A percentile compares a stretch with the other conserved stretches of the same genome.
Conservation (phyloP, 2,329 filamentous ascomycete genomes). For the Volutella citrinella region DNA sequence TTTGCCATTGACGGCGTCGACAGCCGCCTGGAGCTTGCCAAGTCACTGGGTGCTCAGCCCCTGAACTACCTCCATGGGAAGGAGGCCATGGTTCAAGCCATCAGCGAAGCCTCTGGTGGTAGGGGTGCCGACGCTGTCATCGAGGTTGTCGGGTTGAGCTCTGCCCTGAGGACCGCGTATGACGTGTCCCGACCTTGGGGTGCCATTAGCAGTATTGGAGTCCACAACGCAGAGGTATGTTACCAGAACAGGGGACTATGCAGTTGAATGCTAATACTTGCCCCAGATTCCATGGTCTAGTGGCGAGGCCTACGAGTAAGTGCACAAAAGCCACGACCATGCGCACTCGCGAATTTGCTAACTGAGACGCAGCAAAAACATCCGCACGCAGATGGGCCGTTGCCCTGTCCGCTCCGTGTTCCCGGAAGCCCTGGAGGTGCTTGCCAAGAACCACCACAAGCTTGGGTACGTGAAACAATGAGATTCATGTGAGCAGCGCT, state of each 20-base stretch:
- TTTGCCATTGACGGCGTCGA: constrained; percentile 48
- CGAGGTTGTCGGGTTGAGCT: neutral
- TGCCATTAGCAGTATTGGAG: neutral
- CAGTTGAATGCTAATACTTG: no score
- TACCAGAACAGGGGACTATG: no score
- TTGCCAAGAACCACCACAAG: neutral
- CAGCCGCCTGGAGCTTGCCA: neutral
- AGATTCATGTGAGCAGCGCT: no score
- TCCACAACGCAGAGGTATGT: neutral
- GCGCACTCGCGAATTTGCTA: neutral
- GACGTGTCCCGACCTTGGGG: neutral
- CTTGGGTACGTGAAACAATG: neutral
- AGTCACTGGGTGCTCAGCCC: neutral
- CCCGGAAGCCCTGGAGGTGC: neutral
- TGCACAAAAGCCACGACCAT: neutral
- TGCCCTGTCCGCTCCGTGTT: neutral
- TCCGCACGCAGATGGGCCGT: neutral
- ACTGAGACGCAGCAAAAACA: neutral
- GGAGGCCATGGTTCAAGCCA: neutral
- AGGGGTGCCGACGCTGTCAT: neutral
- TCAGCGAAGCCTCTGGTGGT: neutral
- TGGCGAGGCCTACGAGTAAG: neutral
- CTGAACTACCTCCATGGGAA: neutral
- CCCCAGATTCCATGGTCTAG: neutral
- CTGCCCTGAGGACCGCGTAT: neutral